Percentiles rank a stretch among this genome's conserved stretches.
These are phyloP conservation scores for Scedosporium apiospermum DNA, from an alignment of 2,329 filamentous ascomycete genomes.

Conservation along the genomic window DNA sequence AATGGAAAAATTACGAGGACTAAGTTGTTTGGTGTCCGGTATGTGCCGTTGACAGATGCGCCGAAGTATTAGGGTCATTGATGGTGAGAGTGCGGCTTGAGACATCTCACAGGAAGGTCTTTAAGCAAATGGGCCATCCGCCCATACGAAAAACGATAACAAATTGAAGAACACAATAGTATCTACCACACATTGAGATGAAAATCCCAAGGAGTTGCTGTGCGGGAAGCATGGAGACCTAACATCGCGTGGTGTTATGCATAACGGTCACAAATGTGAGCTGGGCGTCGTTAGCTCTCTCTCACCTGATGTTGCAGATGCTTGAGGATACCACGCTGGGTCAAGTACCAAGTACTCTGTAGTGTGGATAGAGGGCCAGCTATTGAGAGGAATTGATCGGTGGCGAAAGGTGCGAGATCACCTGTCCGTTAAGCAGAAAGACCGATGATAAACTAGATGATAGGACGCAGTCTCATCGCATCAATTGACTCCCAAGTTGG, in stretches of 20 bases:
- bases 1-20: slow-evolving; percentile 51
- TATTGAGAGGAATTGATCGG: not conserved
- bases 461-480: not conserved
- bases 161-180: too few species aligned
- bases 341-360: too few species aligned
- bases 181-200: too few species aligned
- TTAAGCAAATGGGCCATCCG: too few species aligned
- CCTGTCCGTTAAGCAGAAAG: not conserved
- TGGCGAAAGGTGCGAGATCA: not conserved
- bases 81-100: not conserved
- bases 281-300: not conserved
- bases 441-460: not conserved
- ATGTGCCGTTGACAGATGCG: slow-evolving; percentile 69
- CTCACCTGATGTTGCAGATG: slow-evolving; percentile 1
- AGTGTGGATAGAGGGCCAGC: not conserved
- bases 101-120: too few species aligned
- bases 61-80: slow-evolving; percentile 23
- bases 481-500: not conserved
- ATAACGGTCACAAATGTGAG: too few species aligned
- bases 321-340: too few species aligned
- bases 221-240: too few species aligned
- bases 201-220: too few species aligned
- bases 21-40: slow-evolving; percentile 61
- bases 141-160: too few species aligned
- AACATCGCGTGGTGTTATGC: too few species aligned